Evolutionary conservation across 495 filamentous ascomycete species (phyloP).

Genomic region (Hypoxylon subgilvum): DNA sequence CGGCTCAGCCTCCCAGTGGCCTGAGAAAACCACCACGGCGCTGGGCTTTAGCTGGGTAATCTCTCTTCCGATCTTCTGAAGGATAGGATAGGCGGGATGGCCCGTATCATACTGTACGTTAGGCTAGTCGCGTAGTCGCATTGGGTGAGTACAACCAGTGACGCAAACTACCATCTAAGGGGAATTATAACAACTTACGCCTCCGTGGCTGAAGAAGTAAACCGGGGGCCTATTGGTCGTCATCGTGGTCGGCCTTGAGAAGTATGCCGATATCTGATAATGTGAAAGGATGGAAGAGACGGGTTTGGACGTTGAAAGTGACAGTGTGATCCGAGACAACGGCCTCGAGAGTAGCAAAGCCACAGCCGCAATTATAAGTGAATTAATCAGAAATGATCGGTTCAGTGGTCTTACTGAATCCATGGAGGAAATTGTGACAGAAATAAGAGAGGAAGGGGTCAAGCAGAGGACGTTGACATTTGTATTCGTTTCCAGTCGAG

Average conservation of each 20-base stretch:
- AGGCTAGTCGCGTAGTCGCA: constrained; percentile 57
- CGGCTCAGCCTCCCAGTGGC: constrained; percentile 75
- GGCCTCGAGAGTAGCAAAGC: constrained; percentile 31
- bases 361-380: constrained; percentile 35
- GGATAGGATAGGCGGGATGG: constrained; percentile 75
- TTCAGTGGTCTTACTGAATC: constrained; percentile 8
- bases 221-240: constrained; percentile 60
- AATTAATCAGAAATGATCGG: constrained; percentile 23
- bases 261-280: constrained; percentile 7
- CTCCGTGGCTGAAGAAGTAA: constrained; percentile 82
- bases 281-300: constrained; percentile 17
- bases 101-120: constrained; percentile 74
- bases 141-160: constrained; percentile 1
- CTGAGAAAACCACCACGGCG: constrained; percentile 85
- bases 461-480: too few species aligned
- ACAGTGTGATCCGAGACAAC: constrained; percentile 14
- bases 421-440: constrained; percentile 8
- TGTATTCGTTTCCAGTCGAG: too few species aligned
- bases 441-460: neutral
- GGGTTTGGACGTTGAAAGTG: constrained; percentile 25
- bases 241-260: constrained; percentile 20
- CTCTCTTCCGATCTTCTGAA: constrained; percentile 73
- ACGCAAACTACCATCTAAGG: neutral
- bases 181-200: constrained; percentile 58
- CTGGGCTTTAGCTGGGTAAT: constrained; percentile 82